A percentile compares a stretch with the other conserved stretches of the same genome.
phyloP scores from a whole-genome alignment of 73 alveolate genomes.

The Urostyla sp. region DNA sequence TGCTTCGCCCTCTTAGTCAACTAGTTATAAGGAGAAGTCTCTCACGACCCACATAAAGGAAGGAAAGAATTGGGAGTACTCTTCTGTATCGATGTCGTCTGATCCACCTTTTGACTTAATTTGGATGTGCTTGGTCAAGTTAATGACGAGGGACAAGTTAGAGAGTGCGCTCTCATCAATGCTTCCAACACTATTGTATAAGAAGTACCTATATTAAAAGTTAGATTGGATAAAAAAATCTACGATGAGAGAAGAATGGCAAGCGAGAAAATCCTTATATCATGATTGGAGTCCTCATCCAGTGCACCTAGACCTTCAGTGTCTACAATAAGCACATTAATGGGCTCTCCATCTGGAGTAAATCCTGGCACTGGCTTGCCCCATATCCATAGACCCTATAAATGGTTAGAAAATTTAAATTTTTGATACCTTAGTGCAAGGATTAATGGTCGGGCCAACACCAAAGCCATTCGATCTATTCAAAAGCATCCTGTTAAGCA shows the following conservation, averaged over 20 bases:
- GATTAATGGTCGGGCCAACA: slow-evolving; percentile 93
- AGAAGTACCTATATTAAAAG: slow-evolving; percentile 55
- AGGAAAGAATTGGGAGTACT: slow-evolving; percentile 93
- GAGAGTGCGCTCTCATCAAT: slow-evolving; percentile 94
- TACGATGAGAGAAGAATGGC: slow-evolving; percentile 88
- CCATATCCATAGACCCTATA: slow-evolving; percentile 95
- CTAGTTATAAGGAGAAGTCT: slow-evolving; percentile 95
- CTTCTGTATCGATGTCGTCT: slow-evolving; percentile 89
- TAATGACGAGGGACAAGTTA: slow-evolving; percentile 84
- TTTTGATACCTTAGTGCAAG: slow-evolving; percentile 86
- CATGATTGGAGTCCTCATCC: slow-evolving; percentile 97
- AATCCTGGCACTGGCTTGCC: slow-evolving; percentile 88
- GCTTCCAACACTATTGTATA: slow-evolving; percentile 93
- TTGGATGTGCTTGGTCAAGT: slow-evolving; percentile 88
- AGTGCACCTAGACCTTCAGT: slow-evolving; percentile 95
- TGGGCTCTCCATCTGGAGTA: slow-evolving; percentile 87
- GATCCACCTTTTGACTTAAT: slow-evolving; percentile 74
- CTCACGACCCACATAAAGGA: slow-evolving; percentile 97
- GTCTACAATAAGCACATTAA: slow-evolving; percentile 84
- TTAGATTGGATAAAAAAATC: background rate
- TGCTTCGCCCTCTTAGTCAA: slow-evolving; percentile 93
- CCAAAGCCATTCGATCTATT: slow-evolving; percentile 95
- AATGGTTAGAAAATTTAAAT: background rate
- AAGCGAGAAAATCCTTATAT: slow-evolving; percentile 90
- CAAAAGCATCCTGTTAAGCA: slow-evolving; percentile 94